Percentiles rank a stretch among this genome's conserved stretches.
These are phyloP conservation scores for Saitozyma podzolica DNA, from an alignment of 768 basidiomycete genomes.

Conservation along the genomic window DNA sequence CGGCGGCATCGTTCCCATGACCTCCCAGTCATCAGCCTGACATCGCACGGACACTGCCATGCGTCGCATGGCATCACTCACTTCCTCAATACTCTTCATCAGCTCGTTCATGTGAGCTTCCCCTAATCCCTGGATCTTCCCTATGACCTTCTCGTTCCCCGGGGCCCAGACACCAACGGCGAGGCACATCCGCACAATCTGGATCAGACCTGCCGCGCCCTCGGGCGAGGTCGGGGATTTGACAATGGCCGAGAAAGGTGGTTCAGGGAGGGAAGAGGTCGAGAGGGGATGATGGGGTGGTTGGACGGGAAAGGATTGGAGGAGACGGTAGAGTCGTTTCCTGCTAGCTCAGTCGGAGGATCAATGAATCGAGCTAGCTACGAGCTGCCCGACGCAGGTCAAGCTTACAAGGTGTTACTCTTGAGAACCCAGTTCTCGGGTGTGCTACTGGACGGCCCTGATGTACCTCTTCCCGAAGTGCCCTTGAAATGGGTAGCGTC, in stretches of 20 bases:
- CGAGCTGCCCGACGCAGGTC: neutral
- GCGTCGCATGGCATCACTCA: constrained; percentile 50
- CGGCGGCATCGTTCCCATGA: constrained; percentile 34
- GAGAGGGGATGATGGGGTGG: constrained; percentile 35
- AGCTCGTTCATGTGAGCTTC: constrained; percentile 82
- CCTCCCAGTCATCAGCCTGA: constrained; percentile 1
- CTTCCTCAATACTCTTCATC: constrained; percentile 94
- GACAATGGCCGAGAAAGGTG: constrained; percentile 81
- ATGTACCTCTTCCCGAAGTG: constrained; percentile 8
- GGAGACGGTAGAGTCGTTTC: constrained; percentile 42
- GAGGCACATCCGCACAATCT: constrained; percentile 76
- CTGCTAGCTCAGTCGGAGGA: constrained; percentile 11
- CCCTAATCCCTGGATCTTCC: constrained; percentile 78
- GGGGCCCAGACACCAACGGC: constrained; percentile 87
- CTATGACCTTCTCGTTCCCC: constrained; percentile 82
- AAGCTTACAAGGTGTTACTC: constrained; percentile 40
- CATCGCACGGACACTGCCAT: neutral
- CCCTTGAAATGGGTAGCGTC: constrained; percentile 44
- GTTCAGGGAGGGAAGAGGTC: constrained; percentile 66
- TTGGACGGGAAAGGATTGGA: constrained; percentile 39
- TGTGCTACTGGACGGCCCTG: constrained; percentile 7
- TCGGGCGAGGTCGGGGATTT: constrained; percentile 65
- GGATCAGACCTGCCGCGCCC: constrained; percentile 61
- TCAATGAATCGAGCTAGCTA: neutral
- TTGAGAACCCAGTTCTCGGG: constrained; percentile 45